These are phyloP conservation scores for Curvularia verruculosa DNA, from an alignment of 2,329 filamentous ascomycete species.

Conservation along the genomic window DNA sequence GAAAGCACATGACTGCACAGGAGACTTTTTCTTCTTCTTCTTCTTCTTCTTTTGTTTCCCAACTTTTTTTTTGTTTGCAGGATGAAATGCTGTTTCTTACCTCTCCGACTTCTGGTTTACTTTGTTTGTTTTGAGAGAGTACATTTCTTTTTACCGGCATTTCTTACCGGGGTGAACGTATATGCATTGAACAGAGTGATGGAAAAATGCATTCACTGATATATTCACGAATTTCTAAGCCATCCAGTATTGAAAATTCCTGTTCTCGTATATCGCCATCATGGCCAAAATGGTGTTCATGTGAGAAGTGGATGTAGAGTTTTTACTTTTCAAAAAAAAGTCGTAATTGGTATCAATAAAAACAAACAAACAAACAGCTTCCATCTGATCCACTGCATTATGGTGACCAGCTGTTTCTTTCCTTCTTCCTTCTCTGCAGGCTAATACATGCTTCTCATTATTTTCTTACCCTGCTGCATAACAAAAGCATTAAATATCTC, in stretches of 20 bases:
- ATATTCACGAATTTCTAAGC: rapidly evolving
- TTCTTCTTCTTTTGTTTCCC: too few relatives aligned
- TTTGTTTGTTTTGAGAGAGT: neutral
- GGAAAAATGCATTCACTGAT: neutral
- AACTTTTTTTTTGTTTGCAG: neutral
- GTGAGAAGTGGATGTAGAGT: neutral
- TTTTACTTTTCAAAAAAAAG: neutral
- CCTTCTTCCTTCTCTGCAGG: neutral
- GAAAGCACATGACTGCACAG: too few relatives aligned
- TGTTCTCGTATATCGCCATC: neutral
- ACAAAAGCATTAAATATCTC: neutral
- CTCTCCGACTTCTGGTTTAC: neutral
- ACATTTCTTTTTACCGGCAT: neutral
- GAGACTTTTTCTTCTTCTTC: neutral
- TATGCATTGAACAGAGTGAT: neutral
- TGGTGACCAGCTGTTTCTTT: neutral
- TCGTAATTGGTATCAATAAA: neutral
- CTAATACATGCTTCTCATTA: neutral
- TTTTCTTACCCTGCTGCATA: neutral
- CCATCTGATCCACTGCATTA: neutral
- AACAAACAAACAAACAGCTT: neutral
- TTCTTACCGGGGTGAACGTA: neutral
- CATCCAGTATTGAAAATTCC: too few relatives aligned
- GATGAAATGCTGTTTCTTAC: neutral
- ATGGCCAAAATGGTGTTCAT: neutral